Percentiles rank a stretch among this genome's conserved stretches.
Conservation (phyloP, 306 rosid genomes). For the Dalbergia oliveri region DNA sequence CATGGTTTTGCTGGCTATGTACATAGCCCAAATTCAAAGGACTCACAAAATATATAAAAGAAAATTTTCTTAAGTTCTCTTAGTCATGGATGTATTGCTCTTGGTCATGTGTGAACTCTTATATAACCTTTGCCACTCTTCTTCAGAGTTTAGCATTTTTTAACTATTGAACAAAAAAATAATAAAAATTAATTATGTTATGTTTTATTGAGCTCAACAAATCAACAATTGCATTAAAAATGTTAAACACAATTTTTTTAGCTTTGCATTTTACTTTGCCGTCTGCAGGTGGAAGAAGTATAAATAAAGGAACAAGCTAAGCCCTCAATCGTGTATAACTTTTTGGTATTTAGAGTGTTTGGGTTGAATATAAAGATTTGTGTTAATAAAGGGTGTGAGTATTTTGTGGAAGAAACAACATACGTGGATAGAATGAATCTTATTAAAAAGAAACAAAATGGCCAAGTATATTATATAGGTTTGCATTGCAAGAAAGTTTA, state of each 20-base stretch:
- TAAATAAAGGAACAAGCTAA: neutral
- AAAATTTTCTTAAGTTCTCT: too few relatives aligned
- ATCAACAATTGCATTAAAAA: too few relatives aligned
- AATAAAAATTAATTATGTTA: too few relatives aligned
- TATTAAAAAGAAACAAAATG: neutral
- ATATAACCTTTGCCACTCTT: too few relatives aligned
- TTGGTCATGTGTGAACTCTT: too few relatives aligned
- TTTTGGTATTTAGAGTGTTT: neutral
- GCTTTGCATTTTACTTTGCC: neutral
- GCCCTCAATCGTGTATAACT: neutral
- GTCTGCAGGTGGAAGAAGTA: neutral
- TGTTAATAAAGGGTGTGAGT: constrained; percentile 6
- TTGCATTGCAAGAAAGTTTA: neutral
- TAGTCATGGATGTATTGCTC: too few relatives aligned
- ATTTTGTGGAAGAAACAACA: neutral
- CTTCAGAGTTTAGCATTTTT: too few relatives aligned
- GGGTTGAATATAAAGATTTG: neutral
- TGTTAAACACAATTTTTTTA: too few relatives aligned
- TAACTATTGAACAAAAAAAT: too few relatives aligned
- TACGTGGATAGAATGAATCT: neutral
- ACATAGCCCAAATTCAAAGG: too few relatives aligned
- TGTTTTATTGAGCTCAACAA: too few relatives aligned
- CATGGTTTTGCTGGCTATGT: neutral
- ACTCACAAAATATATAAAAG: too few relatives aligned
- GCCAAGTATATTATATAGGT: neutral